These are phyloP conservation scores for Picea abies DNA, from an alignment of 83 land plant genomes.

Conservation along the genomic window DNA sequence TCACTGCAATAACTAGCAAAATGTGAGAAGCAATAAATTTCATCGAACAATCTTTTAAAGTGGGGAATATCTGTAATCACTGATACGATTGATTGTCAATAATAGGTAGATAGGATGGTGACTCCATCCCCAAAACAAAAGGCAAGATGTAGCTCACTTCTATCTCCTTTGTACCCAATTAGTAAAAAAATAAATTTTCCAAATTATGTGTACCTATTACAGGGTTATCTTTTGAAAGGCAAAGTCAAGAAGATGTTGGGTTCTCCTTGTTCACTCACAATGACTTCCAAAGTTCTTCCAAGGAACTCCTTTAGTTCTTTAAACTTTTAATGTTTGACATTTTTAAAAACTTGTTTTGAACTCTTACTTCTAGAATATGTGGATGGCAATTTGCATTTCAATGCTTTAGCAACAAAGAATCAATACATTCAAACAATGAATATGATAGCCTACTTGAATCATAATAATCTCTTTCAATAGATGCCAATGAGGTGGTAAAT, in stretches of 20 bases:
- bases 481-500: slow-evolving; percentile 80
- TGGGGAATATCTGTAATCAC: neutral
- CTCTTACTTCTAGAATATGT: neutral
- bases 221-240: neutral
- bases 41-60: neutral
- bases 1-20: neutral
- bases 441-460: slow-evolving; percentile 56
- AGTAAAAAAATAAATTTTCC: neutral
- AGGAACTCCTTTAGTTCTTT: neutral
- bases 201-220: neutral
- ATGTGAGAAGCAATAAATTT: neutral
- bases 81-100: neutral
- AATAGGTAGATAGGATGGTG: neutral
- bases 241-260: neutral
- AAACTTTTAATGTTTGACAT: neutral
- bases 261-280: neutral
- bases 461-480: slow-evolving; percentile 80
- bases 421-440: neutral
- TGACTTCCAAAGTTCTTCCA: neutral
- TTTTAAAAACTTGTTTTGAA: neutral
- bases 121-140: neutral
- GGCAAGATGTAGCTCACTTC: neutral
- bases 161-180: neutral
- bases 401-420: neutral
- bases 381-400: neutral